Base-by-base conservation (phyloP, 1,139 yeast genomes). In the Wickerhamomyces sp. region DNA sequence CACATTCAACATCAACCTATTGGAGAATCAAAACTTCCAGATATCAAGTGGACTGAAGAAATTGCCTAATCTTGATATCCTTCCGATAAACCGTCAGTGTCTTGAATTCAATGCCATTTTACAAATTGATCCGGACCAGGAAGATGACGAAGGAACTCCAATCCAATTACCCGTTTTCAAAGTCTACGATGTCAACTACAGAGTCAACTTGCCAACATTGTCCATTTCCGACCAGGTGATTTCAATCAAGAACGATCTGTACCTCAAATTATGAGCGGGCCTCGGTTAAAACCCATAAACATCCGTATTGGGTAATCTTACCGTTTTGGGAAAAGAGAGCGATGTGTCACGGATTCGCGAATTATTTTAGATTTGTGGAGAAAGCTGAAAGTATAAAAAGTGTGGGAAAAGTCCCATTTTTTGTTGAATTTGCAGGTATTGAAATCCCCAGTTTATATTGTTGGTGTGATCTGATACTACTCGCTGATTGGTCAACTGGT, bases 181-280 rank as follows among this genome's bases (percentile, higher is more conserved):
- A 47, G 83, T 83, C 8, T 81, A 69, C 59, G 94, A 85, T 56
- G 68, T 84, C 34, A 78, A 79, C 53, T 85, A 78, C 65, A 79
- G 83, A 55, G 83, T 85, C 37, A 72, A 73, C n/a, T 67, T 87
- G 49, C 79, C 81, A 2, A 71, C 79, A 1, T 59, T 79, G 14
- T 45, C 55, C 1, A 50, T 55, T 7, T 45, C 56, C 0, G 53
- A 52, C 7, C 26, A 33, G 3, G 50, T 53, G 1, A 55, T 47
- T 18, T 13, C 48, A 1, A 52, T 51, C 27, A 57, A 55, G 36
- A 45, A 45, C 4, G 61, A 57, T 15, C 50, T 55, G 1, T 56
- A 37, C 31, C 31, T 29, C 23, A 18, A 18, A 29, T 6, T 6
- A 11, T 29, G n/a, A n/a, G n/a, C n/a, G n/a, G n/a, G n/a, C n/a